A percentile compares a stretch with the other conserved stretches of the same genome.
Evolutionary conservation across 140 eudicot species (phyloP).

Genomic region (Ambrosia hybrid): DNA sequence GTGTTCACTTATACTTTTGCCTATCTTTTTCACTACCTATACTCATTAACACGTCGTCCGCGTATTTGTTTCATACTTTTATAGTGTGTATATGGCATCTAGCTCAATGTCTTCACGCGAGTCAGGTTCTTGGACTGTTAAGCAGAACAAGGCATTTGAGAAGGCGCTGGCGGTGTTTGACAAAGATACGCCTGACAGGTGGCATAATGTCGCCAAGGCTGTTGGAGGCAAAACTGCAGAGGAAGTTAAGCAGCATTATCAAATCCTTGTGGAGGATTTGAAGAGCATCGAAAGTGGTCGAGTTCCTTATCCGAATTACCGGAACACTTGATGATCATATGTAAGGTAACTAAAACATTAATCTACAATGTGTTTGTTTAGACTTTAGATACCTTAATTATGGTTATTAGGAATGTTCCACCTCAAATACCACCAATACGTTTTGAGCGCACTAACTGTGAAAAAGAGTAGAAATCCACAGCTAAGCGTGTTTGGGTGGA

Average conservation of each 20-base stretch:
- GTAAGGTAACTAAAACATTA: conserved; percentile 27
- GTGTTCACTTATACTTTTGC: background rate
- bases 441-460: too few species aligned
- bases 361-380: conserved; percentile 2
- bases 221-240: conserved; percentile 66
- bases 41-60: too few species aligned
- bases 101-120: conserved; percentile 52
- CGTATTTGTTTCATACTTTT: too few species aligned
- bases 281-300: conserved; percentile 51
- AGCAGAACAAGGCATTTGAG: conserved; percentile 64
- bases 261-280: conserved; percentile 57
- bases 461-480: too few species aligned
- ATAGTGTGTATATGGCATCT: conserved; percentile 43
- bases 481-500: too few species aligned
- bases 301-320: conserved; percentile 54
- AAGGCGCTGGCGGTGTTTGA: conserved; percentile 64
- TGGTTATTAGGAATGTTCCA: too few species aligned
- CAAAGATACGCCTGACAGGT: conserved; percentile 63
- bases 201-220: conserved; percentile 63
- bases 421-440: too few species aligned
- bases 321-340: conserved; percentile 30
- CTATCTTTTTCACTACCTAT: too few species aligned
- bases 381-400: background rate
- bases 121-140: conserved; percentile 57
- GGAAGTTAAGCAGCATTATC: conserved; percentile 59